phyloP scores from a whole-genome alignment of 805 yeast genomes.

The Ogataea paraovalis region DNA sequence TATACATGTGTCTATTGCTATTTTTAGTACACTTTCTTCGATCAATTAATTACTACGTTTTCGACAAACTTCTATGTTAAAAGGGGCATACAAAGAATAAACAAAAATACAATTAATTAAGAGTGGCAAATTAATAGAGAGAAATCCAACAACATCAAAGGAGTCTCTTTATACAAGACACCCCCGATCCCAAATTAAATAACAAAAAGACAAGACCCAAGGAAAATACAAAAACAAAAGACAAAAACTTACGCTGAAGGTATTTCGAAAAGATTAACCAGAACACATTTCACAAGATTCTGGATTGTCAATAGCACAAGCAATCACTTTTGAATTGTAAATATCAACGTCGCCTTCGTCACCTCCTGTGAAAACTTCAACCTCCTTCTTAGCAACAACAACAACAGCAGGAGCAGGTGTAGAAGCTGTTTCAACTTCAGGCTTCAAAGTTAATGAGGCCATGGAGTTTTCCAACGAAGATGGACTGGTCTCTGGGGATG shows the following conservation, averaged over 20 bases:
- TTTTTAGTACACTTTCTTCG: too few relatives aligned
- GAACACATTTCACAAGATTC: conserved; percentile 99
- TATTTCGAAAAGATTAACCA: conserved; percentile 48
- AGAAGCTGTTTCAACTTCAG: conserved; percentile 4
- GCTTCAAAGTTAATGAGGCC: conserved; percentile 40
- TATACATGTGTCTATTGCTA: too few relatives aligned
- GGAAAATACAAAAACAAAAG: background rate
- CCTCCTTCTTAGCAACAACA: conserved; percentile 12
- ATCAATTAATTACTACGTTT: too few relatives aligned
- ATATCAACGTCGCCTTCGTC: conserved; percentile 54
- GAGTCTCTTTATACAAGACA: background rate
- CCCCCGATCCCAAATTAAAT: background rate
- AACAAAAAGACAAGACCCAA: background rate
- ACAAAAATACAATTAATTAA: background rate
- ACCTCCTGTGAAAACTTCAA: conserved; percentile 15
- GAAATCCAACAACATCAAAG: background rate
- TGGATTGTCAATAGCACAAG: conserved; percentile 95
- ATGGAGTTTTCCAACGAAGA: conserved; percentile 41
- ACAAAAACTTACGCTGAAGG: background rate
- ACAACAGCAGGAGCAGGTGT: conserved; percentile 7
- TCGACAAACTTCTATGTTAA: too few relatives aligned
- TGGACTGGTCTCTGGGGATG: conserved; percentile 41
- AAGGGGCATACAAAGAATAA: background rate
- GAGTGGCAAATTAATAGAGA: background rate
- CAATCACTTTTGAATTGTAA: conserved; percentile 88